Base-by-base conservation (phyloP, 2,329 filamentous ascomycete genomes). In the Neoscytalidium dimidiatum region DNA sequence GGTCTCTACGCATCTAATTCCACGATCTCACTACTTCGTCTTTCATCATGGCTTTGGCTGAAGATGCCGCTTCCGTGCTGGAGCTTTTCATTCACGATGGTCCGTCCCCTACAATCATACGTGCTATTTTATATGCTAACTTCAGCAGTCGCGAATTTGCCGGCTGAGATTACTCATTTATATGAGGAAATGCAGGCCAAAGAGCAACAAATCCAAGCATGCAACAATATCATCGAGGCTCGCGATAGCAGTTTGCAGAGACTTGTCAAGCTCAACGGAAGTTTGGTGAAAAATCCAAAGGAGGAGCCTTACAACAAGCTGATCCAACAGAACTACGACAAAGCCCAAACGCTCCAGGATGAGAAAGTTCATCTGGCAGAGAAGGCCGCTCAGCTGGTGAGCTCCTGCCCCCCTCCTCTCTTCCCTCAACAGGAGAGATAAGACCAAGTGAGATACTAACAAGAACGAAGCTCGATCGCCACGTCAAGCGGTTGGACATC, bases 181-280 rank as follows among this genome's bases (percentile, higher is more conserved):
- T 90, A 94, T 72, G 91, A 94, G 74, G 92, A 95, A 78, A 91
- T 94, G 68, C 84, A 88, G 73, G 89, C 91, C 74, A 94, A 94
- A 77, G 92, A 96, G 75, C 84, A 86, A 57, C 84, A 88, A 68
- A 90, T 92, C 69, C 82, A 86, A 72, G 88, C 92, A 53, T 89
- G 89, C 74, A 82, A 89, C 66, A 84, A 86, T 67, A 84, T 86
- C 68, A 92, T 94, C 72, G 85, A 88, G 44, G 88, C 90, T 66
- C 88, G 89, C 69, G 92, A 96, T 73, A 84, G 79, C 62, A 88
- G 88, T 72, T 87, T 95, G 44, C 92, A 96, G 74, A 92, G 91
- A 78, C 94, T 88, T 82, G 92, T 94, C 75, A 91, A 91, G 71
- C 80, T 85, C 19, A 90, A 94, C 70, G 90, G 90, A 68, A 91